Conservation (phyloP, 306 rosid genomes). For the Prinsepia uniflora region DNA sequence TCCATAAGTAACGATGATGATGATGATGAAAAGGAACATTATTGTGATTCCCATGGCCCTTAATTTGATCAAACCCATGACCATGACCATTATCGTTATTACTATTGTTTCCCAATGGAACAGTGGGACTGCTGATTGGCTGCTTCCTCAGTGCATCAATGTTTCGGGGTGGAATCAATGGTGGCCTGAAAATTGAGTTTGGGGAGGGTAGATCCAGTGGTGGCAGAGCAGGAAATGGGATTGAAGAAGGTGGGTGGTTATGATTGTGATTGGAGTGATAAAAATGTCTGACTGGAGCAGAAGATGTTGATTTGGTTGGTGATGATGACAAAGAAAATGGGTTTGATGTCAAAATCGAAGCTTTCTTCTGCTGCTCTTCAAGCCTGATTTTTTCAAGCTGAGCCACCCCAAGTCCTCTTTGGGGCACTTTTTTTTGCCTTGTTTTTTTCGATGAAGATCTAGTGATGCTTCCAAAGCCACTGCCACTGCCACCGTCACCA, state of each 20-base stretch:
- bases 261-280: slow-evolving; percentile 29
- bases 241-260: slow-evolving; percentile 25
- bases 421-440: slow-evolving; percentile 69
- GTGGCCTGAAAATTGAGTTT: slow-evolving; percentile 32
- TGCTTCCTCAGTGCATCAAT: slow-evolving; percentile 27
- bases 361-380: slow-evolving; percentile 60
- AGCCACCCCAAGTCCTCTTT: slow-evolving; percentile 93
- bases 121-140: slow-evolving; percentile 7
- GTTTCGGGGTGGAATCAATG: slow-evolving; percentile 28
- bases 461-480: slow-evolving; percentile 16
- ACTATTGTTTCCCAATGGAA: slow-evolving; percentile 27
- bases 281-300: slow-evolving; percentile 33
- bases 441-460: slow-evolving; percentile 50
- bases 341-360: slow-evolving; percentile 24
- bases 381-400: slow-evolving; percentile 76
- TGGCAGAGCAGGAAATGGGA: slow-evolving; percentile 32
- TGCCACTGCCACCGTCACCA: slow-evolving; percentile 18
- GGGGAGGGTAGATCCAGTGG: slow-evolving; percentile 27
- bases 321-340: slow-evolving; percentile 28
- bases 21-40: no score
- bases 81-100: slow-evolving; percentile 20
- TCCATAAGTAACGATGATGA: slow-evolving; percentile 37
- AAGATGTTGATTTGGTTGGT: slow-evolving; percentile 34
- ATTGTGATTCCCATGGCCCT: slow-evolving; percentile 23
- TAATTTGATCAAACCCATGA: slow-evolving; percentile 36